phyloP scores from a whole-genome alignment of 1,139 yeast species.

The Candida glucosophila region DNA sequence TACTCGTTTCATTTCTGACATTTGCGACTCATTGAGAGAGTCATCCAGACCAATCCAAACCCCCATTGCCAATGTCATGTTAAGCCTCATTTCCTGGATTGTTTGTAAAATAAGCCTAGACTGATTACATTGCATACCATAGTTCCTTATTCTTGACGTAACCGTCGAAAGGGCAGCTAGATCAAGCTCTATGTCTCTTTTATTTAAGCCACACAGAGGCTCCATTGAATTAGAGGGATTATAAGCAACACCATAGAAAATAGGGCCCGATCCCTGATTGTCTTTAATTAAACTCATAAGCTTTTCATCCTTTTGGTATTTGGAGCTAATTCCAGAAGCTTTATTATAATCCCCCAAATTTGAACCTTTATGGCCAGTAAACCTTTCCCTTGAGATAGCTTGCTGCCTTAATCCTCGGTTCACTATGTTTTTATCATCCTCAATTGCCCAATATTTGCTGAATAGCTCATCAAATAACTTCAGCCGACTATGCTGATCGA shows the following conservation, averaged over 20 bases:
- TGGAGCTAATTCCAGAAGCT: slow-evolving; percentile 17
- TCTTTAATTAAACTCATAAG: slow-evolving; percentile 23
- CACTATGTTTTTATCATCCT: no score
- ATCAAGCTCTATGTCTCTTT: slow-evolving; percentile 45
- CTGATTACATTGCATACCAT: slow-evolving; percentile 60
- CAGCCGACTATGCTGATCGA: no score
- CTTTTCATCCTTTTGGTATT: slow-evolving; percentile 20
- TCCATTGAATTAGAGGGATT: slow-evolving; percentile 45
- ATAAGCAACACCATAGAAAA: slow-evolving; percentile 53
- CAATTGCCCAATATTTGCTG: no score
- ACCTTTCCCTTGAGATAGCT: no score
- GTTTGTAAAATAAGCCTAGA: slow-evolving; percentile 45
- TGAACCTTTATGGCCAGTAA: no score
- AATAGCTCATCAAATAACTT: no score
- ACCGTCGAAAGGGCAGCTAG: slow-evolving; percentile 47
- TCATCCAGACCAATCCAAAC: slow-evolving; percentile 50
- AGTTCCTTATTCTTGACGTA: slow-evolving; percentile 48
- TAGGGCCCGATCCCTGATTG: slow-evolving; percentile 11
- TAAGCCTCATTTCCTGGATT: slow-evolving; percentile 38
- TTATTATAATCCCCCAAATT: slow-evolving; percentile 6
- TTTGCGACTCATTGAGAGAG: slow-evolving; percentile 30
- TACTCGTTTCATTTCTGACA: slow-evolving; percentile 33
- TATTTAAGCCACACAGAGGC: slow-evolving; percentile 43
- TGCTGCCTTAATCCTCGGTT: no score
- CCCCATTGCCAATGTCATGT: slow-evolving; percentile 55